Percentiles rank a stretch among this genome's conserved stretches.
phyloP scores from a whole-genome alignment of 2,329 filamentous ascomycete species.

The Penicillium concentricum region DNA sequence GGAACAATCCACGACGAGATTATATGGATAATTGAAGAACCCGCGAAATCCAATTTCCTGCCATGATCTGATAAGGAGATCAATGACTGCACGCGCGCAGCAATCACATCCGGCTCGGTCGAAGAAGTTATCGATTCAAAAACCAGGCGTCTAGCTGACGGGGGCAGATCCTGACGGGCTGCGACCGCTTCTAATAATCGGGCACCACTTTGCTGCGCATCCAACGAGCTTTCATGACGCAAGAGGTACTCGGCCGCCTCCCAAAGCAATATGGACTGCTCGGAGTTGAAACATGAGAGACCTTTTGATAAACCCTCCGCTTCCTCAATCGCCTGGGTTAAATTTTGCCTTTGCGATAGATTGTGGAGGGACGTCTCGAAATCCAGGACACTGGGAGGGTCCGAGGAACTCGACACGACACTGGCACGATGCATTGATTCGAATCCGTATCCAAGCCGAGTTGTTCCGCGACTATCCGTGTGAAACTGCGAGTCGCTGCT shows the following conservation, averaged over 20 bases:
- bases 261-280: constrained; percentile 43
- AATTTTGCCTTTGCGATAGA: constrained; percentile 35
- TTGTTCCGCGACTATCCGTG: constrained; percentile 35
- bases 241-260: constrained; percentile 40
- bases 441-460: constrained; percentile 34
- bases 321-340: constrained; percentile 40
- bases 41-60: constrained; percentile 42
- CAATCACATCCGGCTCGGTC: constrained; percentile 38
- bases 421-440: constrained; percentile 46
- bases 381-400: constrained; percentile 37
- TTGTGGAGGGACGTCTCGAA: constrained; percentile 39
- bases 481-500: constrained; percentile 31
- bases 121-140: constrained; percentile 38
- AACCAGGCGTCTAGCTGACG: constrained; percentile 32
- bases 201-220: constrained; percentile 38
- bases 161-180: constrained; percentile 40
- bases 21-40: constrained; percentile 39
- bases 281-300: constrained; percentile 38
- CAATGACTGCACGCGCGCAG: constrained; percentile 40
- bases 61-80: constrained; percentile 45
- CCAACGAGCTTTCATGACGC: constrained; percentile 34
- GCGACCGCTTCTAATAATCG: constrained; percentile 39
- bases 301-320: constrained; percentile 36
- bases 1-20: constrained; percentile 41
- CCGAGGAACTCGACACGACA: constrained; percentile 39